These are phyloP conservation scores for Nannochloropsis granulata DNA, from an alignment of 108 stramenopile genomes.

Conservation along the genomic window DNA sequence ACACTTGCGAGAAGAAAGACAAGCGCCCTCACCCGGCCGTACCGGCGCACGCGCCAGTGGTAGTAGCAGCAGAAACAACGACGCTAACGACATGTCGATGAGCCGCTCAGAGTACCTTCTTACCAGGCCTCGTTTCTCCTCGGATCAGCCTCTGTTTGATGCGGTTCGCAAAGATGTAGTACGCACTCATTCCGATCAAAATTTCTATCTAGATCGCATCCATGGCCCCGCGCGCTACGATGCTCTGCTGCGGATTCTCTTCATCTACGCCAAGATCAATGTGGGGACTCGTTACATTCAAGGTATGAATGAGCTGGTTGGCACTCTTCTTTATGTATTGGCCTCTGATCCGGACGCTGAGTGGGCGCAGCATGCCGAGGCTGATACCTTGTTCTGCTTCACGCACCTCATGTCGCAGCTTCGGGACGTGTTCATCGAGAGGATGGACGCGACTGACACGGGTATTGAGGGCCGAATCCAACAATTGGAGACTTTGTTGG, in stretches of 20 bases:
- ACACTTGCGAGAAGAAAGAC: too few relatives aligned
- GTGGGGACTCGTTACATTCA: slow-evolving; percentile 84
- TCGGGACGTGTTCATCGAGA: slow-evolving; percentile 68
- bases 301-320: slow-evolving; percentile 95
- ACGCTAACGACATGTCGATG: background rate
- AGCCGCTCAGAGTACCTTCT: background rate
- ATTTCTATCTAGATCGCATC: slow-evolving; percentile 48
- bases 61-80: background rate
- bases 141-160: slow-evolving; percentile 42
- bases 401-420: slow-evolving; percentile 74
- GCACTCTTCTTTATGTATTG: slow-evolving; percentile 75
- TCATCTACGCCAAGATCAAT: slow-evolving; percentile 85
- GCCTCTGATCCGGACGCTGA: slow-evolving; percentile 28
- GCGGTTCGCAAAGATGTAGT: slow-evolving; percentile 76
- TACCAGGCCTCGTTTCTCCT: slow-evolving; percentile 2
- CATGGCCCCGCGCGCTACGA: slow-evolving; percentile 46
- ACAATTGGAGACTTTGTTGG: slow-evolving; percentile 54
- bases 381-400: slow-evolving; percentile 78
- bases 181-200: slow-evolving; percentile 62
- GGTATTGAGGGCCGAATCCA: slow-evolving; percentile 71
- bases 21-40: background rate
- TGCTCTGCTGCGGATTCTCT: slow-evolving; percentile 72
- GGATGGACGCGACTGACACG: slow-evolving; percentile 58
- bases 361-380: slow-evolving; percentile 49
- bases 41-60: background rate